Conservation (phyloP, 441 rosid species). For the Gossypium schwendimanii region DNA sequence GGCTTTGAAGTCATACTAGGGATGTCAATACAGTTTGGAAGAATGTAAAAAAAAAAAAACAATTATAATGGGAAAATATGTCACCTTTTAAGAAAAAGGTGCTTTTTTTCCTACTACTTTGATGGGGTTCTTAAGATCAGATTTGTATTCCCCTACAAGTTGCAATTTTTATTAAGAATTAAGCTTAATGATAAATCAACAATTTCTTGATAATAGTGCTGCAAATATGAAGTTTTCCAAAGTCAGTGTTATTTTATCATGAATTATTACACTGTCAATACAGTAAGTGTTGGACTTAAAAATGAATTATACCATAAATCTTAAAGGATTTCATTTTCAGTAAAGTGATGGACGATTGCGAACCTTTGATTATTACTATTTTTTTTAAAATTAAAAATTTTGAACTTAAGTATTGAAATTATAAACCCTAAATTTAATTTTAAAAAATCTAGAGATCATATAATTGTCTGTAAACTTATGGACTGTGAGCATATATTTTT, state of each 20-base stretch:
- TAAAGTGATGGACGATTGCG: too few species aligned
- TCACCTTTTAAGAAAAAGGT: background rate
- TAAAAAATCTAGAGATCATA: too few species aligned
- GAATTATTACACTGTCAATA: background rate
- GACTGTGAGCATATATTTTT: too few species aligned
- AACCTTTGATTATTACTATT: too few species aligned
- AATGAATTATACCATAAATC: too few species aligned
- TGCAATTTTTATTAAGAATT: background rate
- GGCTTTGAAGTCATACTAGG: slow-evolving; percentile 2
- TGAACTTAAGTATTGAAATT: too few species aligned
- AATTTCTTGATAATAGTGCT: background rate
- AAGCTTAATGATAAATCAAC: background rate
- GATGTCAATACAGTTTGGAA: background rate
- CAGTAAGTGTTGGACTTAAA: too few species aligned
- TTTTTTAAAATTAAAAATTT: too few species aligned
- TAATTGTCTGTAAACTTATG: too few species aligned
- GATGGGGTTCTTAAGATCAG: background rate
- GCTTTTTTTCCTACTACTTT: background rate
- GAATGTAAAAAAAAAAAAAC: background rate
- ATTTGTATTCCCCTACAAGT: background rate
- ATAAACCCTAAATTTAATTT: too few species aligned
- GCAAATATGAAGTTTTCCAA: background rate
- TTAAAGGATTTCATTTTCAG: too few species aligned
- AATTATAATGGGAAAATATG: background rate
- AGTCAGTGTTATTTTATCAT: background rate